Percentiles rank a stretch among this genome's conserved stretches.
Evolutionary conservation across 306 rosid genomes (phyloP).

Genomic region (Gastrolobium bilobum): DNA sequence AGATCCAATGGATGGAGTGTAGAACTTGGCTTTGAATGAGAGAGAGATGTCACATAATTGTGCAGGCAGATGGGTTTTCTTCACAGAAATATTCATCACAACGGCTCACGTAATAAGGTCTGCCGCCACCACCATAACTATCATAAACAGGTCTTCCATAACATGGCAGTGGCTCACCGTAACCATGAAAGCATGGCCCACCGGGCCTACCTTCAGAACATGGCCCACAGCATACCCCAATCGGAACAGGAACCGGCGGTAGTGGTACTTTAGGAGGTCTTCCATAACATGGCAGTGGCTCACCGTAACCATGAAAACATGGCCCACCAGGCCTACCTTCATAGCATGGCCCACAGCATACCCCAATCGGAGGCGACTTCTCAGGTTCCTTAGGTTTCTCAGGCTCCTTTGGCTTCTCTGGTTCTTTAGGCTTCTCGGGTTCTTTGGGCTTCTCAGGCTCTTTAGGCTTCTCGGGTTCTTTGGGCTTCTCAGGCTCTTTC

Average conservation of each 20-base stretch:
- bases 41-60: conserved; percentile 59
- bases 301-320: conserved; percentile 42
- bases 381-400: no score
- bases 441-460: conserved; percentile 29
- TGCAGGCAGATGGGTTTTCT: conserved; percentile 60
- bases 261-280: no score
- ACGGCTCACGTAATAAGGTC: conserved; percentile 52
- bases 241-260: conserved; percentile 28
- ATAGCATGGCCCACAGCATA: conserved; percentile 49
- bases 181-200: conserved; percentile 56
- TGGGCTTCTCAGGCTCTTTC: not conserved
- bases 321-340: conserved; percentile 62
- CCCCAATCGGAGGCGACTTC: no score
- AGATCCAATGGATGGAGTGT: not conserved
- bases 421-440: not conserved
- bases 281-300: conserved; percentile 49
- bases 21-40: not conserved
- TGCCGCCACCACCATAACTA: conserved; percentile 63
- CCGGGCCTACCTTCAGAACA: conserved; percentile 54
- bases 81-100: conserved; percentile 62
- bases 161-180: conserved; percentile 47
- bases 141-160: conserved; percentile 65
- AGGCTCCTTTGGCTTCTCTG: not conserved
- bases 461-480: conserved; percentile 9
- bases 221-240: conserved; percentile 45